These are phyloP conservation scores for Nephelium lappaceum DNA, from an alignment of 345 rosid species.

Conservation along the genomic window DNA sequence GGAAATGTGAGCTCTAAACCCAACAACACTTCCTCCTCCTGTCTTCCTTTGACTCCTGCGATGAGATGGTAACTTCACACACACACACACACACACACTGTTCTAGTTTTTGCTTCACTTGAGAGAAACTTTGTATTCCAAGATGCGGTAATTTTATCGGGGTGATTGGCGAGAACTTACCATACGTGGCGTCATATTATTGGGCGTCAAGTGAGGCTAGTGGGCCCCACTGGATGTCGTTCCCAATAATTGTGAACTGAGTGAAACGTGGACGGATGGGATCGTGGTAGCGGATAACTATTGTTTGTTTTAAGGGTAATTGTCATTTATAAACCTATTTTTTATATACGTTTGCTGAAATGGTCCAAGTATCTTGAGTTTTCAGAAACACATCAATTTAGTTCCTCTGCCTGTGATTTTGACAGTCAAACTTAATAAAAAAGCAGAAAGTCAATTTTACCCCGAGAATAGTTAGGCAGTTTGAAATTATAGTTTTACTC, in stretches of 20 bases:
- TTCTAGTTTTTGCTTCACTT: slow-evolving; percentile 17
- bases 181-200: slow-evolving; percentile 26
- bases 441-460: too few relatives aligned
- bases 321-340: too few relatives aligned
- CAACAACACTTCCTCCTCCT: slow-evolving; percentile 18
- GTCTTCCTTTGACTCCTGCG: slow-evolving; percentile 9
- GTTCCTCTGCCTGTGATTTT: too few relatives aligned
- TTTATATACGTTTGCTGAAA: too few relatives aligned
- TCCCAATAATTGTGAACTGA: slow-evolving; percentile 19
- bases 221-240: slow-evolving; percentile 26
- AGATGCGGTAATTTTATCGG: slow-evolving; percentile 24
- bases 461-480: too few relatives aligned
- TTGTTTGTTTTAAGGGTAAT: too few relatives aligned
- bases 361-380: too few relatives aligned
- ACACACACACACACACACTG: background rate
- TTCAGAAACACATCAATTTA: too few relatives aligned
- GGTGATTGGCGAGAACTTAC: background rate
- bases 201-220: slow-evolving; percentile 15
- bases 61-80: slow-evolving; percentile 30
- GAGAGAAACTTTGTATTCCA: slow-evolving; percentile 22
- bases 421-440: too few relatives aligned
- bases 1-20: slow-evolving; percentile 28
- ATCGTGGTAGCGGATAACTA: background rate
- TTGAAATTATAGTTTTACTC: too few relatives aligned
- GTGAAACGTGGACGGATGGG: slow-evolving; percentile 34